A percentile compares a stretch with the other conserved stretches of the same genome.
phyloP scores from a whole-genome alignment of 139 green algal species.

The Zygnema circumcarinatum region DNA sequence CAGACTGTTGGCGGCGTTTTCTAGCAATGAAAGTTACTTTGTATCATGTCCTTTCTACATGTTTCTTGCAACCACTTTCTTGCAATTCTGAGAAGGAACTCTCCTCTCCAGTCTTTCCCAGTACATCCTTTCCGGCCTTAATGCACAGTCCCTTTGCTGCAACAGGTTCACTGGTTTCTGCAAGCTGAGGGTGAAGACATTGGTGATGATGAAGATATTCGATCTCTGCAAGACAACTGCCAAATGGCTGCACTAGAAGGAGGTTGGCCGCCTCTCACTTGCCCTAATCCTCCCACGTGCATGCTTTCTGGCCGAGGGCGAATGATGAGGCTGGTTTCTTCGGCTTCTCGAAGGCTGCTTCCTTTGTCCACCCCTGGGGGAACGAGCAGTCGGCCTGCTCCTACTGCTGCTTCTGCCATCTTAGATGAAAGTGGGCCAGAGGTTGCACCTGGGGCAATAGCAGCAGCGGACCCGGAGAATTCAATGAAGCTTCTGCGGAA shows the following conservation, averaged over 20 bases:
- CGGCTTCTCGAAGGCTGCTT: slow-evolving; percentile 26
- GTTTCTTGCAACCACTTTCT: too few relatives aligned
- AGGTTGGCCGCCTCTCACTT: slow-evolving; percentile 22
- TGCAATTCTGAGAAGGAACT: too few relatives aligned
- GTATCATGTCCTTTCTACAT: too few relatives aligned
- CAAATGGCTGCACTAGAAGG: slow-evolving; percentile 32
- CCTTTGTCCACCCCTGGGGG: background rate
- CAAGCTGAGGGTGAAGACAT: slow-evolving; percentile 85
- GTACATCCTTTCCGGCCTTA: too few relatives aligned
- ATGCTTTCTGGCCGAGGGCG: background rate
- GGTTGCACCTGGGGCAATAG: background rate
- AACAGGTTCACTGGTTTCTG: slow-evolving; percentile 84
- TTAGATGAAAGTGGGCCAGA: background rate
- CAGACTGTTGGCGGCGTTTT: too few relatives aligned
- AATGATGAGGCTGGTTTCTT: slow-evolving; percentile 35
- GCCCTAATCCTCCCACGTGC: slow-evolving; percentile 12
- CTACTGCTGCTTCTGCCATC: background rate
- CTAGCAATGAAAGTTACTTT: too few relatives aligned
- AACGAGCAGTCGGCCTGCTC: background rate
- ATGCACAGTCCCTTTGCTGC: background rate
- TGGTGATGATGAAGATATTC: slow-evolving; percentile 12
- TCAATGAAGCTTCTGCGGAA: slow-evolving; percentile 21
- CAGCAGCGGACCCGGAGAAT: background rate
- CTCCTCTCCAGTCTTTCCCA: too few relatives aligned
- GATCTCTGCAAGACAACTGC: slow-evolving; percentile 19